Base-by-base conservation (phyloP, 176 grass and related monocot genomes). In the barley (Hordeum vulgare) region DNA sequence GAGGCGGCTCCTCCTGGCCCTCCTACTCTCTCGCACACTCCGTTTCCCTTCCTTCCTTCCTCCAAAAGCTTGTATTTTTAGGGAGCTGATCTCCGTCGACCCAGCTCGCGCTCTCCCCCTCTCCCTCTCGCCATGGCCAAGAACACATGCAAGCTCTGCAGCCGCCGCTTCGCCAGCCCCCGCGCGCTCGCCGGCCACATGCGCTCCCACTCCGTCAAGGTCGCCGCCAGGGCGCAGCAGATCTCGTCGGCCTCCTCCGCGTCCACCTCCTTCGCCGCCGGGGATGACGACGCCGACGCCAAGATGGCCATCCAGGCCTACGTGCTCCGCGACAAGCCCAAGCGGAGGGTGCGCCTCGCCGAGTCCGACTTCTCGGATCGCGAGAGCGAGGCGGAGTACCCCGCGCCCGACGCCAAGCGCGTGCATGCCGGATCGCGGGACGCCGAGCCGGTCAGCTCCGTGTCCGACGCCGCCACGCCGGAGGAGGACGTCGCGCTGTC, bases 111-210 rank as follows among this genome's bases (percentile, higher is more conserved):
- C n/a, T 1, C 26, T 0, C 11, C 1, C 23, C 3, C 18, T 42
- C 76, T 49, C 72, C 61, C 61, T 4, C 65, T 86, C 66, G 85
- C 73, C 72, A 97, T 97, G 94, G 81, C 88, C 76, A 89, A 89
- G 84, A 86, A 66, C 89, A 71, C 81, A 77, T 95, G 93, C 84
- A 91, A 56, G 87, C 84, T 92, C 70, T 91, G 93, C 93, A 81
- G 21, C 76, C 93, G 93, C 80, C 93, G 90, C 90, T 95, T 94
- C 85, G 68, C 81, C 56, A 94, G 68, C 62, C 84, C 78, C 24
- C 88, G 83, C 25, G 90, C 90, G 26, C 88, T 97, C 34, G 84
- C 89, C 8, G 88, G 92, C 53, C 92, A 98, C 90, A 95, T 90
- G 88, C 88, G 92, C 58, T 91, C 82, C 41, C 95, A 97, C 85